phyloP scores from a whole-genome alignment of 2,329 filamentous ascomycete species.

The Ceratocystiopsis minuta region DNA sequence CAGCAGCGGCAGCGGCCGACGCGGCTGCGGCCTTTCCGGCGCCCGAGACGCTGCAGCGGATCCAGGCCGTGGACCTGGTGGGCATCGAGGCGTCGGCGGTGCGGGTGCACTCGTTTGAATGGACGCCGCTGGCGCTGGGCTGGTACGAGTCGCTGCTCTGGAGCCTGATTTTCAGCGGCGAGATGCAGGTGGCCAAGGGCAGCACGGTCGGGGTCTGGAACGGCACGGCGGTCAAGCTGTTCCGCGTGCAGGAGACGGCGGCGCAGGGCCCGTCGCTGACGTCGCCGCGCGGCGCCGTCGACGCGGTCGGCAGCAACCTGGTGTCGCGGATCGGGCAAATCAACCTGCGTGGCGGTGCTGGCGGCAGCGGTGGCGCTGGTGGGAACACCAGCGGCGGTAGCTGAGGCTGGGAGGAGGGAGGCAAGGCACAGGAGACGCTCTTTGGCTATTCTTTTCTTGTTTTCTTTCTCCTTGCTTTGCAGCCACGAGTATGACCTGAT shows the following conservation, averaged over 20 bases:
- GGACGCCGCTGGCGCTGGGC: conserved; percentile 74
- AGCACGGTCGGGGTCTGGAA: conserved; percentile 90
- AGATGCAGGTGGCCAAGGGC: conserved; percentile 74
- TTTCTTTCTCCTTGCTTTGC: too few species aligned
- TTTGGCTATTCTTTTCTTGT: too few species aligned
- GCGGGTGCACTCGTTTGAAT: conserved; percentile 77
- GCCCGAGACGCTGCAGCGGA: conserved; percentile 24
- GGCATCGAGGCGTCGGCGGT: conserved; percentile 59
- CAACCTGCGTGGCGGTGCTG: conserved; percentile 38
- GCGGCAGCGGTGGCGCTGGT: background rate
- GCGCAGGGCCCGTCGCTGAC: conserved; percentile 64
- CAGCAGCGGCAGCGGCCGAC: conserved; percentile 17
- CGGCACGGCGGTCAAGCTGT: conserved; percentile 71
- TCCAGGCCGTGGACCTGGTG: conserved; percentile 44
- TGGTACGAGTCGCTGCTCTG: conserved; percentile 95
- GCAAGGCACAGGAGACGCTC: too few species aligned
- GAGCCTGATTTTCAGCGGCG: conserved; percentile 79
- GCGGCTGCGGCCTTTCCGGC: conserved; percentile 3
- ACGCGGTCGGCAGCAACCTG: conserved; percentile 80
- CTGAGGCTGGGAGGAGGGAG: too few species aligned
- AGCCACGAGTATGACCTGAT: too few species aligned
- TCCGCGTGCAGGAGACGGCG: conserved; percentile 73
- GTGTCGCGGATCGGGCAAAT: conserved; percentile 73
- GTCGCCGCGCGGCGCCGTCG: conserved; percentile 75
- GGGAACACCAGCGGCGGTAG: background rate